Evolutionary conservation across 2,329 filamentous ascomycete genomes (phyloP).

Genomic region (Ascochyta koolunga): DNA sequence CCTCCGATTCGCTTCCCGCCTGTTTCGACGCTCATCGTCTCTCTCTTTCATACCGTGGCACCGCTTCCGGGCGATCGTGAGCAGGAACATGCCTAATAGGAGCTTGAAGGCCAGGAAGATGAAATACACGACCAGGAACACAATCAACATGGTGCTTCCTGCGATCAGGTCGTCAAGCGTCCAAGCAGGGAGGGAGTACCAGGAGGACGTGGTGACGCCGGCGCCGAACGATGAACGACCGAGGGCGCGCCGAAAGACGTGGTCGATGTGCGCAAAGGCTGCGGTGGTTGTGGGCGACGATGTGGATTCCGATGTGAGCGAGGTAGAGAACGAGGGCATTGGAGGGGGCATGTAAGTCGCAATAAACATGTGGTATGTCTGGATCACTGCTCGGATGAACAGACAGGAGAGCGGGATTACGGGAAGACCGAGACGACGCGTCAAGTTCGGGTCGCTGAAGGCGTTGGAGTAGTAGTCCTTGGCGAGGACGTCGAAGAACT

Average conservation of each 20-base stretch:
- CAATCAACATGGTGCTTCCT: conserved; percentile 78
- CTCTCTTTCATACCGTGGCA: conserved; percentile 81
- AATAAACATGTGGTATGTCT: conserved; percentile 98
- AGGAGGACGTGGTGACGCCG: conserved; percentile 39
- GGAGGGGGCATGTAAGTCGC: conserved; percentile 83
- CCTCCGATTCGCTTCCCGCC: conserved; percentile 78
- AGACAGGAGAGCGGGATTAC: conserved; percentile 92
- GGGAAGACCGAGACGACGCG: conserved; percentile 85
- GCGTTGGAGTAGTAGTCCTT: conserved; percentile 99
- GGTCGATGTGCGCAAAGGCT: conserved; percentile 79
- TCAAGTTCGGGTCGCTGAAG: conserved; percentile 88
- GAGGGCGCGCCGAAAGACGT: conserved; percentile 76
- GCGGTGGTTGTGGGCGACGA: conserved; percentile 71
- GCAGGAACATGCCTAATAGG: conserved; percentile 83
- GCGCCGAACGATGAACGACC: conserved; percentile 71
- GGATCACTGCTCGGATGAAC: conserved; percentile 91
- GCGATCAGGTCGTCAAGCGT: conserved; percentile 77
- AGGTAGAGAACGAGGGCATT: conserved; percentile 68
- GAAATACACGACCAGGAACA: conserved; percentile 85
- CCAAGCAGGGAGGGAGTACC: conserved; percentile 51
- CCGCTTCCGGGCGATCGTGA: conserved; percentile 77
- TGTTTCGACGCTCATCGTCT: conserved; percentile 63
- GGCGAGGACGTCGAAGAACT: conserved; percentile 89
- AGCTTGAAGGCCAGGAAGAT: conserved; percentile 82
- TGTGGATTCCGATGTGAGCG: conserved; percentile 64